Evolutionary conservation across 2,329 filamentous ascomycete species (phyloP), one percentile per base, ranked within the genome.

Genomic region (Chaetoscypha palmicola): DNA sequence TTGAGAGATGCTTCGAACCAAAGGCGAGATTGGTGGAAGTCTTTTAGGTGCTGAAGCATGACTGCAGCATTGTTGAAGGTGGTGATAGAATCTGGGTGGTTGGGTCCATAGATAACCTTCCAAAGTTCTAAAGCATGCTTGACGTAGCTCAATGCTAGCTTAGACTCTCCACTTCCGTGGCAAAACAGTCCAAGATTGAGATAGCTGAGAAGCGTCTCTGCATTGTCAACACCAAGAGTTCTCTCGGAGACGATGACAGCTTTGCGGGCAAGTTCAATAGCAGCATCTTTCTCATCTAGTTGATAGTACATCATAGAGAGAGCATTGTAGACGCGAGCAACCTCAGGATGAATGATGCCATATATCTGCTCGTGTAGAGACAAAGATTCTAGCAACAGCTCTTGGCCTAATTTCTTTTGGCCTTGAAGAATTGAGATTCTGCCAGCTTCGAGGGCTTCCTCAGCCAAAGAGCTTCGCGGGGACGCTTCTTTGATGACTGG

Each of bases 301-400:
- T 94, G 86, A 67, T 94, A 97, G 70, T 96, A 96, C 43, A 97
- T 76, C 73, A 94, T 95, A 2, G 92, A 95, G 35, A 98, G 68
- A 41, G 86, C 89, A 66, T 95, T 91, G 72, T 98, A 98, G 21
- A 94, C 85, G 52, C 90, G 82, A 36, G 91, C 92, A 47, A 97
- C 91, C 67, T 98, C 92, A 1, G 92, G 90, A 63, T 98, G 92
- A 20, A 98, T 74, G 45, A 97, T 94, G 48, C 92, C 92, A 60
- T 98, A 98, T 55, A 98, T 97, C 66, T 98, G 92, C 72, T 98
- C 92, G 60, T 98, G 91, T 33, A 98, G 72, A 35, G 92, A 95
- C 48, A 98, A 71, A 28, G 90, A 96, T 66, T 98, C 92, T n/a
- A 97, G 71, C 22, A 98, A 77, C 45, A 98, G 76, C 66, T 98